Evolutionary conservation across 1,284 basidiomycete species (phyloP), one percentile per base, ranked within the genome.

Genomic region (Jaminaea rosea): DNA sequence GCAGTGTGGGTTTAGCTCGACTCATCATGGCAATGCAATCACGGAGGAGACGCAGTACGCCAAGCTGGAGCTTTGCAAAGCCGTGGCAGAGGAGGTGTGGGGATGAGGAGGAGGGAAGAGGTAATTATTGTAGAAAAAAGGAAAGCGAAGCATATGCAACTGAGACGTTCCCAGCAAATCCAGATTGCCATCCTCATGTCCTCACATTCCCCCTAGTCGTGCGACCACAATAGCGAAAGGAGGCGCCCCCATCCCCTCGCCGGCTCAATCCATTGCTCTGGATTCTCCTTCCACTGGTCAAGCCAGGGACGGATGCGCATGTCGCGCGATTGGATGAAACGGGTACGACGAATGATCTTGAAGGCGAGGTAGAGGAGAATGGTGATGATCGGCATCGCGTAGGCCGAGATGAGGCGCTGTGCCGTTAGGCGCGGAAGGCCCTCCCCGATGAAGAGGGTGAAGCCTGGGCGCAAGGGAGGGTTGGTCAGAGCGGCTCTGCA

Each of bases 1-100:
- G 1, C 85, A 87, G 72, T 87, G 85, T 59, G 86, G 85, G 2
- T 87, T 86, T 64, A 82, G 83, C 19, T 82, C 80, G 1, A 82
- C 83, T 31, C 80, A 60, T 15, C 62, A 63, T 42, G 64, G 56
- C 7, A 65, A 63, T 45, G 53, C 59, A 13, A 73, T 84, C 44
- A 80, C 79, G 8, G 78, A 81, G 64, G 77, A 81, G 59, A 60
- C 59, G 28, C 51, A 82, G 67, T 77, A 75, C 54, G 75, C 75
- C 55, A 84, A 84, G 71, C 71, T 84, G 6, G 46, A 65, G 1
- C 72, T 83, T n/a, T 76, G 83, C 29, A 75, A 77, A 3, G 72
- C 80, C 49, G 76, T 79, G 11, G 80, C 82, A 0, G 46, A 52
- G 23, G 23, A 42, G 19, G 56, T 65, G 0, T 67, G 63, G 63